phyloP scores from a whole-genome alignment of 2,329 filamentous ascomycete species.

The Aspergillus sp. region DNA sequence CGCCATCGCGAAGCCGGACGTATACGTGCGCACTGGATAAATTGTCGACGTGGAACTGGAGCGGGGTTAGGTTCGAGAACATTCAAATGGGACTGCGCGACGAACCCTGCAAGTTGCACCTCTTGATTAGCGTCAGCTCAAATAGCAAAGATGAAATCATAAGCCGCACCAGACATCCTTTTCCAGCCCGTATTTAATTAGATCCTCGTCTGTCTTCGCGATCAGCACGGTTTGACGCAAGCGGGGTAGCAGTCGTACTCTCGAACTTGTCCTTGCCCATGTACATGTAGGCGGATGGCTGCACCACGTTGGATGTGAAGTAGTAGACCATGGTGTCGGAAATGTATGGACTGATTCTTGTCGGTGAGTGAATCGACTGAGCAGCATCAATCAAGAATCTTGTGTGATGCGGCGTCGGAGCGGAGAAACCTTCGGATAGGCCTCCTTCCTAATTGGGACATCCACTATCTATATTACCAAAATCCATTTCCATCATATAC shows the following conservation, averaged over 20 bases:
- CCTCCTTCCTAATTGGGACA: constrained; percentile 2
- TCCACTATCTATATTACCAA: neutral
- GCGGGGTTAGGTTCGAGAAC: constrained; percentile 5
- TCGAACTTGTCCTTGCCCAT: constrained; percentile 99
- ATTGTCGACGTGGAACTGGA: constrained; percentile 94
- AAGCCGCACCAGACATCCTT: constrained; percentile 80
- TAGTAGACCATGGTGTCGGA: constrained; percentile 77
- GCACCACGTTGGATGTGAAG: constrained; percentile 82
- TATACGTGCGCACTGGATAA: constrained; percentile 96
- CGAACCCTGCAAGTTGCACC: constrained; percentile 30
- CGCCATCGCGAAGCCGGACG: constrained; percentile 74
- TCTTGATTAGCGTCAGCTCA: constrained; percentile 3
- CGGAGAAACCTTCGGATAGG: constrained; percentile 5
- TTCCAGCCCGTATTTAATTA: constrained; percentile 92
- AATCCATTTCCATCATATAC: too few species aligned
- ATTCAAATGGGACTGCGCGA: neutral
- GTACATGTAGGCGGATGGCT: constrained; percentile 84
- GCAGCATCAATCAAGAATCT: too few species aligned
- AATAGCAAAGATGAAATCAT: neutral
- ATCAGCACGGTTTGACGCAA: constrained; percentile 14
- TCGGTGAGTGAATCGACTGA: neutral
- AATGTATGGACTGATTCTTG: neutral
- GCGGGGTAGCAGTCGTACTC: constrained; percentile 60
- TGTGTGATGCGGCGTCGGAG: neutral
- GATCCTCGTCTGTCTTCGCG: constrained; percentile 74